Base-by-base conservation (phyloP, 257 asterid species). In the Knoxia roxburghii region DNA sequence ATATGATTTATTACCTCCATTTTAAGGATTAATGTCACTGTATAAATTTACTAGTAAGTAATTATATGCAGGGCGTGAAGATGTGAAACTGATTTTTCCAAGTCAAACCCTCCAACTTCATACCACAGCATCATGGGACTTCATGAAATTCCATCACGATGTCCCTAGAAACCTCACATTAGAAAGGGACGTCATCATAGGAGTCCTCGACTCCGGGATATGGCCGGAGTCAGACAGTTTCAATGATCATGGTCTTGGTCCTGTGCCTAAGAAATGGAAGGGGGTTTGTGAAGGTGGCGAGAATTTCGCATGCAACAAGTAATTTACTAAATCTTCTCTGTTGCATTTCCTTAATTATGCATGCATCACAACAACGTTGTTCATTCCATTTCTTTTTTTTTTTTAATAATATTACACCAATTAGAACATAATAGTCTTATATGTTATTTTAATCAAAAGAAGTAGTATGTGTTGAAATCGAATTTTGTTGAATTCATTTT, bases 81-180 rank as follows among this genome's bases (percentile, higher is more conserved):
- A 40, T 27, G 78, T 81, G 1, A 62, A 73, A 7, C 65, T 75
- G 5, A 41, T 81, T 13, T 75, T 81, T 17, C 83, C 84, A 1
- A 69, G 79, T 60, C 62, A 7, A 75, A 70, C 61, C 35, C 49
- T 17, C 20, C 56, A 75, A 7, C 83, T 61, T 45, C 68, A 75
- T n/a, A 81, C 89, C 0, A 81, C 86, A 46, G 75, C 67, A 56
- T 84, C 86, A 0, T 81, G 89, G 86, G 84, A 84, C 54, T 84
- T 81, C 76, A 40, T 73, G 71, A 76, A 81, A 14, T 54, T 78
- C 12, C 30, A 66, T 13, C 61, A 59, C 30, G 70, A 76, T 20
- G 72, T 70, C 26, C 37, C 4, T 23, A 68, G 78, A 18, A 72
- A 60, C 5, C 82, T 69, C 21, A 21, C 69, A 0, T 41, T 64